Conservation (phyloP, 1,284 basidiomycete species). For the Vanrija humicola region DNA sequence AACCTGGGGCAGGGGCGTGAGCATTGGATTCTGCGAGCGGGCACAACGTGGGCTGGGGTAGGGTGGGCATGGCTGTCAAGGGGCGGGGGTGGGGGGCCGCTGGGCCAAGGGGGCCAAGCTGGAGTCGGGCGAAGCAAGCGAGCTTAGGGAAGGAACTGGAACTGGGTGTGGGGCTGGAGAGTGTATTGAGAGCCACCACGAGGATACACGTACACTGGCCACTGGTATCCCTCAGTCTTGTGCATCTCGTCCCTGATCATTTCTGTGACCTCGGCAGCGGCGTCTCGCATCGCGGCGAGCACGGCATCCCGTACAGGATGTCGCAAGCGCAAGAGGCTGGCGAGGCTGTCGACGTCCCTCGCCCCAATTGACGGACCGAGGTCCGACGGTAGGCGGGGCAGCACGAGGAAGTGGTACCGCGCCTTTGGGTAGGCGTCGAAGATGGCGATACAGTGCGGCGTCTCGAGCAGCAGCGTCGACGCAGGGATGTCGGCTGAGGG, state of each 20-base stretch:
- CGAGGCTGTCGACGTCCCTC: slow-evolving; percentile 58
- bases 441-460: slow-evolving; percentile 63
- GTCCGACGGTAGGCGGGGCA: slow-evolving; percentile 57
- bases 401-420: slow-evolving; percentile 73
- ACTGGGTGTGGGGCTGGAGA: no score
- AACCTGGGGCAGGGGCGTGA: no score
- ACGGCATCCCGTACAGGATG: slow-evolving; percentile 53
- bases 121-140: no score
- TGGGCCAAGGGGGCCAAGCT: no score
- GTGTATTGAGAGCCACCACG: no score
- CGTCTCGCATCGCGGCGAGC: slow-evolving; percentile 57
- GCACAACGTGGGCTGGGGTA: no score
- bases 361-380: no score
- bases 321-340: slow-evolving; percentile 57
- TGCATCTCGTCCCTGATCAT: slow-evolving; percentile 79
- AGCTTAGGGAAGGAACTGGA: no score
- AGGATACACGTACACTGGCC: slow-evolving; percentile 61
- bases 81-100: no score
- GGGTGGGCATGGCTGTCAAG: no score
- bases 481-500: slow-evolving; percentile 51
- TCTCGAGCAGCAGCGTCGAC: slow-evolving; percentile 62
- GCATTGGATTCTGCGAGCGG: no score
- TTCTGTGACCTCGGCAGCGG: slow-evolving; percentile 56
- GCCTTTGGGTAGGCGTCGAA: slow-evolving; percentile 83
- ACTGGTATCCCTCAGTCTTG: slow-evolving; percentile 68